Evolutionary conservation across 2,329 filamentous ascomycete genomes (phyloP), one percentile per base, ranked within the genome.

Genomic region (Fulvia fulva): DNA sequence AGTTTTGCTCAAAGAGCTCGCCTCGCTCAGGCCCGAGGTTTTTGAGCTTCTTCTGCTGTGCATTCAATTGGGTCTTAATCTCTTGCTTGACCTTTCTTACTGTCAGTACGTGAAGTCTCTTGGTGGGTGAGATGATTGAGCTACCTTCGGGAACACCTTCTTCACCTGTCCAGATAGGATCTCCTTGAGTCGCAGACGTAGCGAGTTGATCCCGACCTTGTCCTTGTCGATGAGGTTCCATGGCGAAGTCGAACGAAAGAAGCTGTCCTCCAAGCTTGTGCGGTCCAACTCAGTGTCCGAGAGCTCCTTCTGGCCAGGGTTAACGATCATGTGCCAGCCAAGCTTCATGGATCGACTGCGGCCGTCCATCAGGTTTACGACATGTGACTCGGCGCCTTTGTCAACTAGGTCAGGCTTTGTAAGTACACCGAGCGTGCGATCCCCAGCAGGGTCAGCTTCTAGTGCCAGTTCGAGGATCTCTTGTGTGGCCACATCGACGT

Each of bases 1-100:
- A 65, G 0, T 74, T 75, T 58, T 86, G 81, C 56, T 84, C 76
- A 0, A 72, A 57, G 0, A 72, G 26, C 0, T 77, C 81, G 3
- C 63, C 67, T 6, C 83, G 74, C 3, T 78, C 73, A 0, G 73
- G 70, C 0, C 86, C 85, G 0, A 88, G 74, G 3, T 72, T 71
- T 0, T 71, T 60, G 1, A 87, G 69, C 0, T 66, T 65, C 0
- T 63, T 63, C 3, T 57, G 47, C 1, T 66, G 69, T 1, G 60
- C 51, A 3, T 63, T 25, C 0, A 73, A 61, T 55, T 70, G 72
- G 14, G 9, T 50, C 0, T 57, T 57, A 45, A 76, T 63, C 52
- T 80, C 77, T 2, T 57, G 41, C 59, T 74, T 70, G 3, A 76
- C 69, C 58, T n/a, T n/a, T n/a, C n/a, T n/a, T 65, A n/a, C n/a